Base-by-base conservation (phyloP, 441 rosid species). In the Pelargonium fulgidum region DNA sequence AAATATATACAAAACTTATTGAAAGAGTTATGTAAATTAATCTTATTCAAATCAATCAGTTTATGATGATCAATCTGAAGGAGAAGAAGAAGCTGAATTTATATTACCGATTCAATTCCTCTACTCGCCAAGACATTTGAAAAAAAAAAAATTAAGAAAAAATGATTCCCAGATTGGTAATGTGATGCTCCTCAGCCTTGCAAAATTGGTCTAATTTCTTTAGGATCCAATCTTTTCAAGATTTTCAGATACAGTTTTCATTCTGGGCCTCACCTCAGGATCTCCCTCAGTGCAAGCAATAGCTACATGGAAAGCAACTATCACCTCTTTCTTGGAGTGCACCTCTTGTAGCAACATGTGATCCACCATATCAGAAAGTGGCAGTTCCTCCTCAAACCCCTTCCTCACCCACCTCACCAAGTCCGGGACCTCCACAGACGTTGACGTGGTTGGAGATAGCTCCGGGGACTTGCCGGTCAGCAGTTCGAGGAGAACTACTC, bases 381-480 rank as follows among this genome's bases (percentile, higher is more conserved):
- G 92, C 24, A 82, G 83, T 76, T 88, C 96, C 68, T 88, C 93
- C 63, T 86, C 92, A 52, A 93, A 89, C 14, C 96, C 97, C 77
- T 88, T 93, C 78, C 86, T 81, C 48, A 91, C 96, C 96, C 93
- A 88, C 81, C 82, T 86, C 64, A 93, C 97, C 0, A 91, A 73
- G 80, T 91, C 96, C 13, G 83, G 85, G n/a, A 88, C 82, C 73
- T 91, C 98, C 0, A 81, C 61, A 7, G 94, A 88, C 3, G 81
- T 78, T 4, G 92, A 80, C 0, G 91, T 80, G 5, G 88, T 80
- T 1, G 96, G 93, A 0, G 95, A 88, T 44, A 84, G 81, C 64
- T 89, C 97, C 0, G 97, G 96, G 1, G 93, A 88, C 74, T 91
- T 91, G 20, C 97, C 96, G 0, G 93, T 91, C 4, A 93, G 91